A percentile compares a stretch with the other conserved stretches of the same genome.
These are phyloP conservation scores for Misopates orontium DNA, from an alignment of 257 asterid genomes.

Conservation along the genomic window DNA sequence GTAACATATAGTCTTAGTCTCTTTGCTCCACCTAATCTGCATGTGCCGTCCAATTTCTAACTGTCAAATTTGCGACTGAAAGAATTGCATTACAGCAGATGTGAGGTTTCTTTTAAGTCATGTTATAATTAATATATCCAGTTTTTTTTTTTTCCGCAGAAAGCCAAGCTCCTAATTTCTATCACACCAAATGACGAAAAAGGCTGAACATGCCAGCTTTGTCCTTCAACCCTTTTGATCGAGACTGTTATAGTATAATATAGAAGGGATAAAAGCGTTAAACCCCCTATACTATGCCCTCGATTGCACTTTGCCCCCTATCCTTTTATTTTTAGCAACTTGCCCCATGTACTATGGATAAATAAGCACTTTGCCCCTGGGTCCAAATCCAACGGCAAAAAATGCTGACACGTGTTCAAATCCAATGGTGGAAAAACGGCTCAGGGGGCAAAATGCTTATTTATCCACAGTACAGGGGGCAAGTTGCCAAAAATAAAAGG, in stretches of 20 bases:
- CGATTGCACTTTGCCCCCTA: too few species aligned
- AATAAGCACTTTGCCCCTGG: too few species aligned
- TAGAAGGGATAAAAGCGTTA: too few species aligned
- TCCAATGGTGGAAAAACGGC: too few species aligned
- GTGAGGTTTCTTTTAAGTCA: background rate
- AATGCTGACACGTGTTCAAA: too few species aligned
- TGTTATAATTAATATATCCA: background rate
- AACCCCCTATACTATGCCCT: too few species aligned
- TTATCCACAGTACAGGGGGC: too few species aligned
- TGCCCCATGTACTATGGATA: too few species aligned
- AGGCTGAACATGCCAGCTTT: background rate
- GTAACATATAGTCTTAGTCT: background rate
- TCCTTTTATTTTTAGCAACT: too few species aligned
- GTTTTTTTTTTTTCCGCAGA: conserved; percentile 1
- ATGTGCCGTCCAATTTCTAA: background rate
- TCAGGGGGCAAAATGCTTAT: too few species aligned
- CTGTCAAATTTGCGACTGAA: background rate
- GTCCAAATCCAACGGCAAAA: too few species aligned
- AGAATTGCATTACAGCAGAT: background rate
- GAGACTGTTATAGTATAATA: conserved; percentile 1
- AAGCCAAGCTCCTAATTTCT: conserved; percentile 8
- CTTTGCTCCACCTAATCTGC: background rate
- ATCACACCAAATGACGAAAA: background rate
- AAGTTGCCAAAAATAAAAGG: too few species aligned
- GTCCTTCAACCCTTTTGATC: background rate